phyloP scores from a whole-genome alignment of 805 yeast species.

The Sugiyamaella chiloensis region DNA sequence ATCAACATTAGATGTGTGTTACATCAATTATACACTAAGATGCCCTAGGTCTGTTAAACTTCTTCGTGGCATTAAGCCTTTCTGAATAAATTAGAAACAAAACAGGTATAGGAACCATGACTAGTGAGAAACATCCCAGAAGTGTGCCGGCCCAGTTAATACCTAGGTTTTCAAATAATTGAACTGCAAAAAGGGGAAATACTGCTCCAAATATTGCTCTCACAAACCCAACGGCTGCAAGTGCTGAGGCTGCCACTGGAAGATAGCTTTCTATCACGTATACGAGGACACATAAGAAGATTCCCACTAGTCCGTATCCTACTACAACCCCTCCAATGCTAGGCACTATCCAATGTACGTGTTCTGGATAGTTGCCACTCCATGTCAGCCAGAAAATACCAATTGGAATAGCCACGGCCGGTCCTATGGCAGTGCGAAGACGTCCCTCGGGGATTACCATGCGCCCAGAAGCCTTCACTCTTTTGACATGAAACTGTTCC shows the following conservation, averaged over 20 bases:
- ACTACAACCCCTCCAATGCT: conserved; percentile 52
- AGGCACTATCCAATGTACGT: conserved; percentile 52
- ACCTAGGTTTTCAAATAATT: conserved; percentile 49
- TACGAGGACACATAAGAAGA: conserved; percentile 56
- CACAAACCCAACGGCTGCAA: conserved; percentile 59
- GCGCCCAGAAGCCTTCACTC: conserved; percentile 50
- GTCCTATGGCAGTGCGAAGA: conserved; percentile 69
- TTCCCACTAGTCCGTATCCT: conserved; percentile 51
- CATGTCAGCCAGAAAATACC: conserved; percentile 63
- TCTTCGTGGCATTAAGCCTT: not conserved
- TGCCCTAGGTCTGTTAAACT: too few species aligned
- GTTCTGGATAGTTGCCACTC: conserved; percentile 54
- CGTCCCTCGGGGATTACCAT: conserved; percentile 78
- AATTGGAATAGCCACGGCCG: conserved; percentile 57
- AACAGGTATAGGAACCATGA: conserved; percentile 55
- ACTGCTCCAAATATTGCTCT: conserved; percentile 58
- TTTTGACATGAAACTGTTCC: conserved; percentile 34
- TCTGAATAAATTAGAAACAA: conserved; percentile 45
- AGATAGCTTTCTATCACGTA: conserved; percentile 60
- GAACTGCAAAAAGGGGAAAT: conserved; percentile 56
- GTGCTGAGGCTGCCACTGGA: conserved; percentile 58
- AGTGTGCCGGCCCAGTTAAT: conserved; percentile 55
- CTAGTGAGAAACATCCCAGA: conserved; percentile 47
- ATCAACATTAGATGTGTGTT: too few species aligned
- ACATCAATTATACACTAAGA: too few species aligned